Evolutionary conservation across 805 yeast genomes (phyloP).

Genomic region (Nakazawaea pomicola): DNA sequence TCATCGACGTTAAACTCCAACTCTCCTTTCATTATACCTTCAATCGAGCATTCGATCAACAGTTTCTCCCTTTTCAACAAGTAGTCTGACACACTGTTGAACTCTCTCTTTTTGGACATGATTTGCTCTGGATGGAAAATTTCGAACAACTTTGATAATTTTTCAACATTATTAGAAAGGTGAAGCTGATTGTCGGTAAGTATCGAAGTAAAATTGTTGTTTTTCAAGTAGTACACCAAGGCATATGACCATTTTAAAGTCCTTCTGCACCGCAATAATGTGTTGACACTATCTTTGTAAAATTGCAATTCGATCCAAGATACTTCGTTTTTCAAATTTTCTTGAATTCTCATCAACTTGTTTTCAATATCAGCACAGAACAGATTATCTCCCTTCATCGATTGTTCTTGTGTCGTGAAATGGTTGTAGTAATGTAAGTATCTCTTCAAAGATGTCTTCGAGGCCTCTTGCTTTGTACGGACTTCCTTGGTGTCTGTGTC

Average conservation of each 20-base stretch:
- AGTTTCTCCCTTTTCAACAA: constrained; percentile 10
- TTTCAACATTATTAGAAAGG: constrained; percentile 20
- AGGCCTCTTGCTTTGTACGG: constrained; percentile 34
- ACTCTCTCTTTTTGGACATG: constrained; percentile 20
- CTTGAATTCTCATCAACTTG: constrained; percentile 62
- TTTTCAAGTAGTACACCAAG: constrained; percentile 60
- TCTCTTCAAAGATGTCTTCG: constrained; percentile 48
- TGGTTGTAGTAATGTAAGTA: constrained; percentile 74
- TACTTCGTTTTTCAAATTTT: constrained; percentile 39
- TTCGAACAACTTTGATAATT: constrained; percentile 29
- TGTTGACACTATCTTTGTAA: constrained; percentile 64
- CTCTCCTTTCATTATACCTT: constrained; percentile 7
- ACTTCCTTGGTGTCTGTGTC: constrained; percentile 35
- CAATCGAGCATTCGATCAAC: constrained; percentile 12
- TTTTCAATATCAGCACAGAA: constrained; percentile 59
- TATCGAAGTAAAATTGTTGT: constrained; percentile 46
- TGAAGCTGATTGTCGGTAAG: constrained; percentile 61
- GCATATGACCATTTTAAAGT: constrained; percentile 90
- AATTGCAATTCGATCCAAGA: constrained; percentile 91
- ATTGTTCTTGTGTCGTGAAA: constrained; percentile 70
- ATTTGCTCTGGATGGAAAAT: constrained; percentile 24
- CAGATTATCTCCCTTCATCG: constrained; percentile 65
- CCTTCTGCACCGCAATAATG: constrained; percentile 62
- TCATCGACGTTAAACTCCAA: constrained; percentile 8
- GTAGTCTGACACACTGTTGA: constrained; percentile 13